Base-by-base conservation (phyloP, 106 monocot genomes). In the Acanthochlamys bracteata region DNA sequence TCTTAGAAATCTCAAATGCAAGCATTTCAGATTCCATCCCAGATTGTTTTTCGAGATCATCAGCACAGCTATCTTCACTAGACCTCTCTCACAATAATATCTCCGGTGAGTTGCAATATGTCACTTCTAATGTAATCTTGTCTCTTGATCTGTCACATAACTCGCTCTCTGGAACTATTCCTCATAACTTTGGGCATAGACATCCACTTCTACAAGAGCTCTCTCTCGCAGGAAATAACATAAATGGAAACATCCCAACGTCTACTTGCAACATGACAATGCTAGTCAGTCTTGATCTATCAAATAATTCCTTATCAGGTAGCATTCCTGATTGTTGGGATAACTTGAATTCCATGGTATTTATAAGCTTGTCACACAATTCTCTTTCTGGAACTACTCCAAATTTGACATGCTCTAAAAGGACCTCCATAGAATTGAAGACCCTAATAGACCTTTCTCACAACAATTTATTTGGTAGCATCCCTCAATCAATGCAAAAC, bases 291-390 rank as follows among this genome's bases (percentile, higher is more conserved):
- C 25, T 73, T 0, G 53, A 62, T 53, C n/a, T 75, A 15, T 69
- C 68, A 15, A 53, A 24, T 11, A 75, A 75, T 55, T 13, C 22
- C 40, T 26, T 75, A 45, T 62, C 53, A 20, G 74, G 74, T 24
- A 20, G 41, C 13, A 25, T 75, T 0, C 68, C 69, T 4, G 10
- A 21, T 2, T 75, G 61, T 33, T 42, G 47, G 59, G 19, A 20
- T 20, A 17, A 24, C 13, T 11, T 7, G 3, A 24, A 23, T 20
- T n/a, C n/a, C n/a, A n/a, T n/a, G 13, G 6, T 23, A 24, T 13
- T 0, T n/a, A n/a, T 61, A 11, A 25, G 47, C 24, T 15, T 65
- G 9, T 45, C 64, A 24, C 21, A 16, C 23, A 65, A 65, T 26
- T 12, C 24, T 47, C 46, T 65, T 20, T 46, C 42, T 65, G 64